Base-by-base conservation (phyloP, 2,329 filamentous ascomycete species). In the Fusarium udum region DNA sequence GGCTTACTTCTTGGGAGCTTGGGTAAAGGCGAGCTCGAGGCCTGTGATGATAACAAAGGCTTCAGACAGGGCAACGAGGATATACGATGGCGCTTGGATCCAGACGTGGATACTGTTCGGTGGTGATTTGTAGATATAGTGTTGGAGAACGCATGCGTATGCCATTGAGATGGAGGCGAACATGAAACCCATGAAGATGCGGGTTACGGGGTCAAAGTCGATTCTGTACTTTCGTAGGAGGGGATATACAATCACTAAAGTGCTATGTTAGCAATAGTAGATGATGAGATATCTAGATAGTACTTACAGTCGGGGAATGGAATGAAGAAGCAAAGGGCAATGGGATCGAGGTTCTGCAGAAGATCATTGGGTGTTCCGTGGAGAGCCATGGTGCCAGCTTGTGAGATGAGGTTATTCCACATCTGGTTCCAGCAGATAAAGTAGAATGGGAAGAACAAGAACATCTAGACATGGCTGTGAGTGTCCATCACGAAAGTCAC, bases 371-470 rank as follows among this genome's bases (percentile, higher is more conserved):
- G 61, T 4, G 61, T 64, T 22, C 61, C 61, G 2, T 64, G 56
- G 1, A 64, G 61, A 12, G 56, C 61, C 56, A 64, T 64, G 15
- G 56, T 61, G 3, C 56, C 61, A 12, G 61, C 56, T 28, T 61
- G 61, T 0, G 61, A 64, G 3, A 64, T 64, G 18, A 64, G 56
- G 7, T 62, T 62, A 7, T 64, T 62, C 61, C 56, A 64, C 56
- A 64, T 64, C 39, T 64, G 61, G 1, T 61, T 64, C 56, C 61
- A 64, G 12, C 61, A 64, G 5, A 64, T 64, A 4, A 64, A 64
- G n/a, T 64, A 64, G 20, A 64, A 64, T 2, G 56, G 61, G 31
- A 64, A 64, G 45, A 64, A 64, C 1, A 64, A 4, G 26, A 62
- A 64, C 56, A 64, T 64, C 61, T 62, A 7, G 1, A 24, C 4